These are phyloP conservation scores for Ceratobasidium sp. DNA, from an alignment of 1,284 basidiomycete genomes.

Conservation along the genomic window DNA sequence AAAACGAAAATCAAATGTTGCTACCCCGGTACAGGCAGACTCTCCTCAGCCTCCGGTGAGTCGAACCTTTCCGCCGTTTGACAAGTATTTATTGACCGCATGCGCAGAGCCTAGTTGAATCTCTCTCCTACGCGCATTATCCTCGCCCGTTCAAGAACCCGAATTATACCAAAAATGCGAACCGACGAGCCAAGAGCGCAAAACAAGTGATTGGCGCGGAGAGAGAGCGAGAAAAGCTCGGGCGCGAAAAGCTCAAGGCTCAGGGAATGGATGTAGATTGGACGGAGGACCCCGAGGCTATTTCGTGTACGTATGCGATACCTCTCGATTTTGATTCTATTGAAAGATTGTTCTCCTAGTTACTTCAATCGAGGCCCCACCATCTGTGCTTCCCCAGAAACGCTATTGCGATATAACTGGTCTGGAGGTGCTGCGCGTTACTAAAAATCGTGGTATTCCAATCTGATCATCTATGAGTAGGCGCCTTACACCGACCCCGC, in stretches of 20 bases:
- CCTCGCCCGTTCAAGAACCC: conserved; percentile 78
- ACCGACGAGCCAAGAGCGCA: conserved; percentile 72
- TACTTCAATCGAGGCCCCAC: conserved; percentile 82
- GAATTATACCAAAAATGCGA: conserved; percentile 67
- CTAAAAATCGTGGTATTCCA: not conserved
- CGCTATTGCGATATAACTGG: conserved; percentile 89
- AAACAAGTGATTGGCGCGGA: conserved; percentile 76
- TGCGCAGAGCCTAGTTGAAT: conserved; percentile 65
- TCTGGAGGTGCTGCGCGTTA: conserved; percentile 61
- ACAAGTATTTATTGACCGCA: conserved; percentile 1
- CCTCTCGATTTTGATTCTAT: conserved; percentile 10
- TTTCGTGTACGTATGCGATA: conserved; percentile 61
- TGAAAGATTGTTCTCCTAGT: conserved; percentile 57
- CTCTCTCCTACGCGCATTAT: conserved; percentile 68
- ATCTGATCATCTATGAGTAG: conserved; percentile 50
- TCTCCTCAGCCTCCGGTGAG: conserved; percentile 49
- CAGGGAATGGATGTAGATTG: conserved; percentile 54
- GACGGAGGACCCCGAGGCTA: conserved; percentile 62
- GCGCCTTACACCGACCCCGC: conserved; percentile 85
- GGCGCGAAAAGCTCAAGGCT: conserved; percentile 63
- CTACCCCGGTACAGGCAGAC: conserved; percentile 37
- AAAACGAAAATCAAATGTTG: conserved; percentile 47
- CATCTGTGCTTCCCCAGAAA: conserved; percentile 74
- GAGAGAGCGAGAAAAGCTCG: conserved; percentile 66
- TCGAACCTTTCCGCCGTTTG: conserved; percentile 7